Conservation (phyloP, 208 protist species). For the Leishmania lainsoni region DNA sequence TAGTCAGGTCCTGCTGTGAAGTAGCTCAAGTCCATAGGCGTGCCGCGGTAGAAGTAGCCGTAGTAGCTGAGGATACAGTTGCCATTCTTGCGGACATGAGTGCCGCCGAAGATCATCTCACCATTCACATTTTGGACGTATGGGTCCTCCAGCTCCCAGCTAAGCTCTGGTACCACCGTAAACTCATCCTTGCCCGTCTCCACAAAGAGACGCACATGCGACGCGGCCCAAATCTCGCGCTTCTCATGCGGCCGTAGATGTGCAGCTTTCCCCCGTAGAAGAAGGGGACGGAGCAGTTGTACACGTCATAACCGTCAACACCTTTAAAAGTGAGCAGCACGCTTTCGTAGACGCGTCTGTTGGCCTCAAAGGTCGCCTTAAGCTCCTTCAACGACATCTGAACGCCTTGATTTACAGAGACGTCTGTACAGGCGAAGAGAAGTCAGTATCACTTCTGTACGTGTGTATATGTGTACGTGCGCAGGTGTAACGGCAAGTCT, state of each 20-base stretch:
- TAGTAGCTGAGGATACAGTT: constrained; percentile 33
- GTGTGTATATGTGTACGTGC: not conserved
- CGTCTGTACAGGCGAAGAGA: not conserved
- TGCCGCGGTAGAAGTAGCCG: constrained; percentile 47
- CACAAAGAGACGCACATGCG: constrained; percentile 39
- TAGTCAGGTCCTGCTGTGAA: constrained; percentile 43
- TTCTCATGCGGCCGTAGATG: constrained; percentile 58
- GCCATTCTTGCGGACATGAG: constrained; percentile 35
- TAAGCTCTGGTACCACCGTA: constrained; percentile 31
- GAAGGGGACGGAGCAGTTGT: constrained; percentile 68
- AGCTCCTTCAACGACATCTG: not conserved
- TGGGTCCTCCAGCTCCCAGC: constrained; percentile 41
- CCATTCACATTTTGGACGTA: constrained; percentile 37
- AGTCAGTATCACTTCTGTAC: not conserved
- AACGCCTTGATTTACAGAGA: not conserved
- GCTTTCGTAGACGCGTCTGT: constrained; percentile 44
- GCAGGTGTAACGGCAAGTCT: not conserved
- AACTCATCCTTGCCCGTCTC: constrained; percentile 51
- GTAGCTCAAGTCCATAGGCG: constrained; percentile 26
- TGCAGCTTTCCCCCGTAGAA: constrained; percentile 49
- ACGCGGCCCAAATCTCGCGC: constrained; percentile 39
- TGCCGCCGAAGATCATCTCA: constrained; percentile 52
- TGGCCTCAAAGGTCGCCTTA: constrained; percentile 21
- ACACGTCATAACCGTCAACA: constrained; percentile 60
- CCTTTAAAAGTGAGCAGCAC: constrained; percentile 52